Conservation (phyloP, 805 yeast species). For the Starmerella floricola region DNA sequence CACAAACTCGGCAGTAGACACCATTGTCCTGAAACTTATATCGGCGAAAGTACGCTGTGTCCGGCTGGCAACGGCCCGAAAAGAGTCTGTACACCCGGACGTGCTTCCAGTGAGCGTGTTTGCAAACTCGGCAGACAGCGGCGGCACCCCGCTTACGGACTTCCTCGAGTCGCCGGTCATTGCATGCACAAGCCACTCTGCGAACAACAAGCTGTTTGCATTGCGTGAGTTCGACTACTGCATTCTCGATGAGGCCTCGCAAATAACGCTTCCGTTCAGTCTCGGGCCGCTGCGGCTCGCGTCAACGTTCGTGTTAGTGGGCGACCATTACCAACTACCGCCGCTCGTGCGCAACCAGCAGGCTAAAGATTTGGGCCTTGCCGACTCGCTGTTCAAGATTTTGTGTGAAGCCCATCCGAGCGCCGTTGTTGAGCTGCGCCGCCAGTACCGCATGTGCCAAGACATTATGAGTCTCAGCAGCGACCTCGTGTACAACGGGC, state of each 20-base stretch:
- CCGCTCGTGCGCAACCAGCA: conserved; percentile 65
- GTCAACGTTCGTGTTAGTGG: conserved; percentile 78
- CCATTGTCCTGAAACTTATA: conserved; percentile 63
- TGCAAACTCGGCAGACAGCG: conserved; percentile 1
- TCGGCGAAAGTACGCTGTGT: conserved; percentile 40
- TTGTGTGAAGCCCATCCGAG: conserved; percentile 63
- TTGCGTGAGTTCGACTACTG: conserved; percentile 71
- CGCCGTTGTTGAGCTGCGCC: conserved; percentile 60
- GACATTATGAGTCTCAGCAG: conserved; percentile 82
- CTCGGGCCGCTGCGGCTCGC: conserved; percentile 75
- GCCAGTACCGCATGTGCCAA: conserved; percentile 84
- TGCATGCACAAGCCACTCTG: conserved; percentile 79
- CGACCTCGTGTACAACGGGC: conserved; percentile 60
- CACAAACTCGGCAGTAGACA: conserved; percentile 94
- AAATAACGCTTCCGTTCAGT: conserved; percentile 81
- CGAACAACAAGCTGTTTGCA: conserved; percentile 50
- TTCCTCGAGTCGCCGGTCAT: conserved; percentile 54
- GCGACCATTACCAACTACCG: conserved; percentile 89
- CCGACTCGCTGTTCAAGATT: conserved; percentile 61
- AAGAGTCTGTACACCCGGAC: conserved; percentile 41
- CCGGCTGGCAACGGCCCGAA: conserved; percentile 51
- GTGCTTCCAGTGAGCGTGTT: conserved; percentile 35
- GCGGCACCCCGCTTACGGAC: conserved; percentile 3
- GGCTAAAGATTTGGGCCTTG: conserved; percentile 56
- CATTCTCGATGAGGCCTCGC: conserved; percentile 93